phyloP scores from a whole-genome alignment of 352 stramenopile species.

The Elongisporangium anandrum region DNA sequence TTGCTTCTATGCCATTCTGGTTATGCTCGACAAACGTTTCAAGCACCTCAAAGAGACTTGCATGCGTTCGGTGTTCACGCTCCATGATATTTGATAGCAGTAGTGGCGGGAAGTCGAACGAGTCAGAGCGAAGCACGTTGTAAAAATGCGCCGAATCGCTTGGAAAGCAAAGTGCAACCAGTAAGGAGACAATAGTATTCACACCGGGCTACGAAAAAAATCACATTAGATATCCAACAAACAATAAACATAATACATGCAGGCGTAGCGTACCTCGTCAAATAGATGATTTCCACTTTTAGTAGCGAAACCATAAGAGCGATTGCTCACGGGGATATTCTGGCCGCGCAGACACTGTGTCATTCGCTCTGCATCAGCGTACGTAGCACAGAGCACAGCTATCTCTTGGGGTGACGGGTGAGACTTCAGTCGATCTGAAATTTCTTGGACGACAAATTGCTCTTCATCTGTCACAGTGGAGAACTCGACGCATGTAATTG shows the following conservation, averaged over 20 bases:
- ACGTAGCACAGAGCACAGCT: conserved; percentile 32
- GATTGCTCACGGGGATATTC: conserved; percentile 19
- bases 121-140: conserved; percentile 69
- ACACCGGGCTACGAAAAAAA: neutral
- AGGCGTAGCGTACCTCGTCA: conserved; percentile 12
- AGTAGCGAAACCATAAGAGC: neutral
- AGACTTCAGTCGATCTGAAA: conserved; percentile 5
- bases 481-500: conserved; percentile 12
- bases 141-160: conserved; percentile 74
- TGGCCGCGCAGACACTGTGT: conserved; percentile 26
- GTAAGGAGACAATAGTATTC: conserved; percentile 57
- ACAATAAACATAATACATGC: neutral
- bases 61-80: conserved; percentile 41
- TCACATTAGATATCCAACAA: neutral
- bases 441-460: conserved; percentile 5
- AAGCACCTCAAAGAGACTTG: conserved; percentile 46
- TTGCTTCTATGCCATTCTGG: conserved; percentile 7
- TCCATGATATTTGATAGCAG: conserved; percentile 67
- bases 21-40: conserved; percentile 33
- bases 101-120: conserved; percentile 45
- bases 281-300: conserved; percentile 13
- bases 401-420: neutral
- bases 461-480: conserved; percentile 18
- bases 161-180: conserved; percentile 59
- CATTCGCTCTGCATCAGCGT: conserved; percentile 33